These are phyloP conservation scores for Claviceps paspali DNA, from an alignment of 2,329 filamentous ascomycete genomes.

Conservation along the genomic window DNA sequence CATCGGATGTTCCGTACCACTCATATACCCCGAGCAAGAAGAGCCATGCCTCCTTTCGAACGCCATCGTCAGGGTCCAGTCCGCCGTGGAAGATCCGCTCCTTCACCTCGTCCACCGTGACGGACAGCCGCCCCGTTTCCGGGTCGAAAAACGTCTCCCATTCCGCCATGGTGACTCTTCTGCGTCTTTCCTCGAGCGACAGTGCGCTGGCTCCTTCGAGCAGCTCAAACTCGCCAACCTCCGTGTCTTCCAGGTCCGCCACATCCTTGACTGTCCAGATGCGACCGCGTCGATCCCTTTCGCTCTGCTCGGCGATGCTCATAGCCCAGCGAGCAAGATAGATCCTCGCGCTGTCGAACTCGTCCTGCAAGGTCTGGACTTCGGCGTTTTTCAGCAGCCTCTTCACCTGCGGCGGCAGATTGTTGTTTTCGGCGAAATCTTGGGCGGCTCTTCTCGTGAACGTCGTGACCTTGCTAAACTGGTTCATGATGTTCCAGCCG, in stretches of 20 bases:
- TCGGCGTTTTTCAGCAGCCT: slow-evolving; percentile 80
- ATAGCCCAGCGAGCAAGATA: slow-evolving; percentile 97
- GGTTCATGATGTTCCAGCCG: slow-evolving; percentile 91
- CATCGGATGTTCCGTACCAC: slow-evolving; percentile 81
- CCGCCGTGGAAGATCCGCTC: slow-evolving; percentile 96
- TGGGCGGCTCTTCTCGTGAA: slow-evolving; percentile 87
- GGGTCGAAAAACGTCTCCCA: slow-evolving; percentile 86
- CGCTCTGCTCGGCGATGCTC: slow-evolving; percentile 95
- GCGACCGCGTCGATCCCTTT: slow-evolving; percentile 67
- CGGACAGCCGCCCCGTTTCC: slow-evolving; percentile 53
- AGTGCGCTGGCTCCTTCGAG: slow-evolving; percentile 65
- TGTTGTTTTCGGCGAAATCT: slow-evolving; percentile 81
- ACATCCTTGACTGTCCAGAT: slow-evolving; percentile 93
- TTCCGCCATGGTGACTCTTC: slow-evolving; percentile 63
- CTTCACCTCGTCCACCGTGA: slow-evolving; percentile 86
- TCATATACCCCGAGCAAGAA: slow-evolving; percentile 84
- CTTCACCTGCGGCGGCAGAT: slow-evolving; percentile 74
- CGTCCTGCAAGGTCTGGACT: slow-evolving; percentile 87
- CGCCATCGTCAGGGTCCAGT: slow-evolving; percentile 73
- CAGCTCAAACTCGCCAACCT: slow-evolving; percentile 91
- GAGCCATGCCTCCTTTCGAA: slow-evolving; percentile 91
- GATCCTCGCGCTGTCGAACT: slow-evolving; percentile 89
- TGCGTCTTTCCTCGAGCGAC: slow-evolving; percentile 61
- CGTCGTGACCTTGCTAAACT: slow-evolving; percentile 92
- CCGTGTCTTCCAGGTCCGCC: slow-evolving; percentile 83